Conservation (phyloP, 495 filamentous ascomycete genomes). For the Zalerion maritima region DNA sequence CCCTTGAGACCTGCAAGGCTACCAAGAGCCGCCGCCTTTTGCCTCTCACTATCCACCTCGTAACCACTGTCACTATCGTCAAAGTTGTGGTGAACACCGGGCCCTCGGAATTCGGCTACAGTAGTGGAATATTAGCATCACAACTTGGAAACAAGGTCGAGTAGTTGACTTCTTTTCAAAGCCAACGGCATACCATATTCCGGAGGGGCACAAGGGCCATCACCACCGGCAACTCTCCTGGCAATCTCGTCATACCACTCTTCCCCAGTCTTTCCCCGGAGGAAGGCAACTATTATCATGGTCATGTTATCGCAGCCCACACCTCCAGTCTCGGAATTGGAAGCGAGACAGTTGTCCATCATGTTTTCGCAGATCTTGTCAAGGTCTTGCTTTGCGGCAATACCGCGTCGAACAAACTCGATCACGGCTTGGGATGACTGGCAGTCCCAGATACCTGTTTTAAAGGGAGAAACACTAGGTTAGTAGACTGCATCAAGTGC, state of each 20-base stretch:
- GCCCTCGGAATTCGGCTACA: slow-evolving; percentile 90
- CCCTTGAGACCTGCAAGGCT: slow-evolving; percentile 51
- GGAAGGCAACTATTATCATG: slow-evolving; percentile 79
- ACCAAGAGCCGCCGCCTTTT: slow-evolving; percentile 30
- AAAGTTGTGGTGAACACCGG: slow-evolving; percentile 75
- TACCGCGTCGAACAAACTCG: slow-evolving; percentile 90
- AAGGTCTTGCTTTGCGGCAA: slow-evolving; percentile 87
- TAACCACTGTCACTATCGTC: slow-evolving; percentile 89
- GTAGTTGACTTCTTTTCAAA: no score
- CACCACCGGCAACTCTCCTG: slow-evolving; percentile 86
- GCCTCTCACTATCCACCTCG: slow-evolving; percentile 62
- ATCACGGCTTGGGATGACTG: slow-evolving; percentile 94
- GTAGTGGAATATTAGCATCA: slow-evolving; percentile 11
- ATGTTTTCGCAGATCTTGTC: slow-evolving; percentile 96
- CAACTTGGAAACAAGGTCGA: slow-evolving; percentile 23
- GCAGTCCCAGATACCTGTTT: slow-evolving; percentile 93
- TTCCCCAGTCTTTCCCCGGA: slow-evolving; percentile 83
- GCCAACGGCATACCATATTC: slow-evolving; percentile 99
- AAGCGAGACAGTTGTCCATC: slow-evolving; percentile 98
- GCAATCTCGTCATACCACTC: slow-evolving; percentile 96
- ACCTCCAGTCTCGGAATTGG: slow-evolving; percentile 92
- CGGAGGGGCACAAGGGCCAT: slow-evolving; percentile 95
- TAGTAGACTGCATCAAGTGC: slow-evolving; percentile 3
- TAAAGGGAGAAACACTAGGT: neutral
- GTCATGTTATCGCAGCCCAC: slow-evolving; percentile 99